These are phyloP conservation scores for Boletus austroedulis DNA, from an alignment of 1,284 basidiomycete species.

Conservation along the genomic window DNA sequence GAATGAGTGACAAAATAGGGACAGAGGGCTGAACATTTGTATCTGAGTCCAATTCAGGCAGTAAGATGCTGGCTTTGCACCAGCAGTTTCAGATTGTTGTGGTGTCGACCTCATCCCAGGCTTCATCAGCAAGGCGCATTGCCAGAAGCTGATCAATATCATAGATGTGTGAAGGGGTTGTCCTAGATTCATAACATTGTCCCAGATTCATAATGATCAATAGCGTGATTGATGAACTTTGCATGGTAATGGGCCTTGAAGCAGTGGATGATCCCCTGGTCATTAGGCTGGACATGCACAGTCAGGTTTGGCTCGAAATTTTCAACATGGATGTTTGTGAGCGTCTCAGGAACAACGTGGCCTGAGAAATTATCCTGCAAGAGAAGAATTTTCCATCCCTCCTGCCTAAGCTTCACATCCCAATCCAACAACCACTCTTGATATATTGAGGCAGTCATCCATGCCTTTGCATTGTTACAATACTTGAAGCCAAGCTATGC, in stretches of 20 bases:
- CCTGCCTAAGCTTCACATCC: neutral
- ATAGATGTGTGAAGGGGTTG: neutral
- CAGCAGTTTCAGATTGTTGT: neutral
- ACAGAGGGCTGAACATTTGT: too few species aligned
- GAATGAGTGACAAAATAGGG: too few species aligned
- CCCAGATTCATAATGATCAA: neutral
- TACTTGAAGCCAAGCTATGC: neutral
- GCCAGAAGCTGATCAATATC: neutral
- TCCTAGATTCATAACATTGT: neutral
- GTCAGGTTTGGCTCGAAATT: slow-evolving; percentile 6
- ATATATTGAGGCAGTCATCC: neutral
- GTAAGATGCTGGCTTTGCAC: neutral
- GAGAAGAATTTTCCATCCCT: neutral
- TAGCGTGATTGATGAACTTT: neutral
- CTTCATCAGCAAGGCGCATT: neutral
- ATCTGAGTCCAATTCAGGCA: neutral
- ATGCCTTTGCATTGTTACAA: neutral
- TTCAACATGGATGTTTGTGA: neutral
- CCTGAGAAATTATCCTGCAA: slow-evolving; percentile 7
- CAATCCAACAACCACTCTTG: slow-evolving; percentile 1
- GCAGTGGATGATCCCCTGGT: slow-evolving; percentile 4
- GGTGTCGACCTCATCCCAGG: neutral
- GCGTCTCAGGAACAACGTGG: neutral
- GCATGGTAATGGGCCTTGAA: slow-evolving; percentile 2
- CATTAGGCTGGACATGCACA: slow-evolving; percentile 3